Evolutionary conservation across 148 eudicot species (phyloP).

Genomic region (Persicaria tinctoria): DNA sequence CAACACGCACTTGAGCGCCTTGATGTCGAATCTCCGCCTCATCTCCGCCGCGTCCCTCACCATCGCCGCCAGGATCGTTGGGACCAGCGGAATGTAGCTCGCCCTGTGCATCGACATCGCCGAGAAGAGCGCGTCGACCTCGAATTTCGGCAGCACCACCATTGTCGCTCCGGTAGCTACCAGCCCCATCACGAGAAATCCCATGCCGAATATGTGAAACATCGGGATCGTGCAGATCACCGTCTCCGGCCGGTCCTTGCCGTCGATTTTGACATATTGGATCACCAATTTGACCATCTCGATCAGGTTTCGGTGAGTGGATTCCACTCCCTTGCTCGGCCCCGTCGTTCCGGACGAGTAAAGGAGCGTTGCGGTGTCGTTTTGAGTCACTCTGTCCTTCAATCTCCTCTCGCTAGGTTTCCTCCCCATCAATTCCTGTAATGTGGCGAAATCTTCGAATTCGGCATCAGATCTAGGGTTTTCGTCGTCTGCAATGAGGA

Average conservation of each 20-base stretch:
- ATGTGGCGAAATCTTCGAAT: constrained; percentile 26
- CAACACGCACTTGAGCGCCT: constrained; percentile 22
- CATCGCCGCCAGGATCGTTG: constrained; percentile 72
- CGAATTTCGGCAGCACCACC: constrained; percentile 68
- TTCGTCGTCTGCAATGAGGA: constrained; percentile 17
- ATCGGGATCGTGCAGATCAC: not conserved
- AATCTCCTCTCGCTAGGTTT: constrained; percentile 27
- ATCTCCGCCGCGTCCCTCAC: constrained; percentile 58
- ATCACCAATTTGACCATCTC: constrained; percentile 58
- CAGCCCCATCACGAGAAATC: constrained; percentile 42
- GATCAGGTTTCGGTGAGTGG: constrained; percentile 66
- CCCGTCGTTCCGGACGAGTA: constrained; percentile 96
- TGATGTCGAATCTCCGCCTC: constrained; percentile 29
- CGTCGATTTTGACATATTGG: constrained; percentile 15
- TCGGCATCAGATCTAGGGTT: not conserved
- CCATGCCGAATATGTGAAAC: constrained; percentile 38
- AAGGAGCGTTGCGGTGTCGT: constrained; percentile 68
- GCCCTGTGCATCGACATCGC: constrained; percentile 59
- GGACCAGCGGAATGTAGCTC: constrained; percentile 65
- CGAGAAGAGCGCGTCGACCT: constrained; percentile 57
- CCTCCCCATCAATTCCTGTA: constrained; percentile 43
- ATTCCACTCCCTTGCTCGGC: constrained; percentile 75
- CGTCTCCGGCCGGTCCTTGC: constrained; percentile 20
- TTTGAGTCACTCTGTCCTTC: constrained; percentile 44
- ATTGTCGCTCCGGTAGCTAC: constrained; percentile 68